These are phyloP conservation scores for Hypomontagnella monticulosa DNA, from an alignment of 495 filamentous ascomycete genomes.

Conservation along the genomic window DNA sequence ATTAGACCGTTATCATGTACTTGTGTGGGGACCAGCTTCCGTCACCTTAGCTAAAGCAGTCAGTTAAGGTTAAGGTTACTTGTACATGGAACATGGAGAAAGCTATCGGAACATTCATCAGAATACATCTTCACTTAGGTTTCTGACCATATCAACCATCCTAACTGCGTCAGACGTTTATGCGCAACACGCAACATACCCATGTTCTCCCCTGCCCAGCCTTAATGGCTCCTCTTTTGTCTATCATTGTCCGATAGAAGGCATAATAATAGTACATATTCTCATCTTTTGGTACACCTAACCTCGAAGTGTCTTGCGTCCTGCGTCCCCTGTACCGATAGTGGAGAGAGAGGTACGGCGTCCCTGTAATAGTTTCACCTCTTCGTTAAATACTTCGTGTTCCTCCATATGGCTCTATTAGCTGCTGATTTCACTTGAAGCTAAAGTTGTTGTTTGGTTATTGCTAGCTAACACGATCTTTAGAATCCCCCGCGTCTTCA, in stretches of 20 bases:
- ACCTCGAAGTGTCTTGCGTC: constrained; percentile 13
- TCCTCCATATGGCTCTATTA: background rate
- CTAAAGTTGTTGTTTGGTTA: background rate
- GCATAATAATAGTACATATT: constrained; percentile 15
- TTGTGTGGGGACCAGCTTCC: constrained; percentile 18
- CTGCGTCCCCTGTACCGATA: constrained; percentile 9
- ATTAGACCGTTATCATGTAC: constrained; percentile 18
- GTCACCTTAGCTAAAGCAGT: constrained; percentile 12
- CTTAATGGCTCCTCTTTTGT: constrained; percentile 29
- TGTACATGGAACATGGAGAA: no score
- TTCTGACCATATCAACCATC: no score
- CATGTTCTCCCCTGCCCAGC: constrained; percentile 6
- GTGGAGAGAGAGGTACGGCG: constrained; percentile 28
- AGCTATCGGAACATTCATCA: no score
- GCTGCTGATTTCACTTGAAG: background rate
- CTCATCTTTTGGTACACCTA: constrained; percentile 10
- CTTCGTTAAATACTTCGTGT: constrained; percentile 21
- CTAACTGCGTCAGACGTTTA: constrained; percentile 1
- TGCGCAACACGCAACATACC: background rate
- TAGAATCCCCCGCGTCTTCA: constrained; percentile 34
- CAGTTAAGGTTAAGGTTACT: no score
- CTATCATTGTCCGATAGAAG: constrained; percentile 18
- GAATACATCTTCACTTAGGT: no score
- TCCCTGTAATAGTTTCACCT: constrained; percentile 33
- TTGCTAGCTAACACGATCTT: constrained; percentile 15